Conservation (phyloP, 2,329 filamentous ascomycete genomes). For the Xylariaceae sp. region DNA sequence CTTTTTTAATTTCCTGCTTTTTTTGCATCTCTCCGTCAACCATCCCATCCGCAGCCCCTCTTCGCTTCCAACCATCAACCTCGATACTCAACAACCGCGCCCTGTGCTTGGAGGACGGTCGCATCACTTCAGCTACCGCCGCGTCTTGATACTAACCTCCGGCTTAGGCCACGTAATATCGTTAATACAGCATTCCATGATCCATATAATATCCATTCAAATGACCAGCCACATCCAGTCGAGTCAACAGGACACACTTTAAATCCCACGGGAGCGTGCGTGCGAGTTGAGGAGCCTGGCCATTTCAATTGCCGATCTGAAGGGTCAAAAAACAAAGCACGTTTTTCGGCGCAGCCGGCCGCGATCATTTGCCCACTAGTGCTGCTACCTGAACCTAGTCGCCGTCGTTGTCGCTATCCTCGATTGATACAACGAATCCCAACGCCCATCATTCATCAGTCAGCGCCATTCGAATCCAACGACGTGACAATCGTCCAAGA, state of each 20-base stretch:
- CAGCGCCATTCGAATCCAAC: slow-evolving; percentile 17
- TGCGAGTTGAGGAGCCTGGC: slow-evolving; percentile 54
- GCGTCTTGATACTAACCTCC: slow-evolving; percentile 30
- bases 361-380: slow-evolving; percentile 25
- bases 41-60: slow-evolving; percentile 29
- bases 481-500: slow-evolving; percentile 43
- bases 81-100: slow-evolving; percentile 26
- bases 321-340: slow-evolving; percentile 29
- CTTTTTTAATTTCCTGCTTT: slow-evolving; percentile 32
- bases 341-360: slow-evolving; percentile 27
- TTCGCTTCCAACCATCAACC: slow-evolving; percentile 23
- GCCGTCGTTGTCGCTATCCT: slow-evolving; percentile 14
- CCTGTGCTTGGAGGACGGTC: slow-evolving; percentile 28
- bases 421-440: slow-evolving; percentile 20
- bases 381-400: slow-evolving; percentile 15
- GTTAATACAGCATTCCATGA: slow-evolving; percentile 50
- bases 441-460: slow-evolving; percentile 13
- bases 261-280: slow-evolving; percentile 63
- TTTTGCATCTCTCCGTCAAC: slow-evolving; percentile 27
- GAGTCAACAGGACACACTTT: slow-evolving; percentile 63
- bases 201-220: slow-evolving; percentile 48
- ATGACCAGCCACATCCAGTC: slow-evolving; percentile 48
- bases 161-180: slow-evolving; percentile 37
- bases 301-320: slow-evolving; percentile 59
- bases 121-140: slow-evolving; percentile 31